A percentile compares a stretch with the other conserved stretches of the same genome.
phyloP scores from a whole-genome alignment of 352 stramenopile species.

The Globisporangium megalacanthum region DNA sequence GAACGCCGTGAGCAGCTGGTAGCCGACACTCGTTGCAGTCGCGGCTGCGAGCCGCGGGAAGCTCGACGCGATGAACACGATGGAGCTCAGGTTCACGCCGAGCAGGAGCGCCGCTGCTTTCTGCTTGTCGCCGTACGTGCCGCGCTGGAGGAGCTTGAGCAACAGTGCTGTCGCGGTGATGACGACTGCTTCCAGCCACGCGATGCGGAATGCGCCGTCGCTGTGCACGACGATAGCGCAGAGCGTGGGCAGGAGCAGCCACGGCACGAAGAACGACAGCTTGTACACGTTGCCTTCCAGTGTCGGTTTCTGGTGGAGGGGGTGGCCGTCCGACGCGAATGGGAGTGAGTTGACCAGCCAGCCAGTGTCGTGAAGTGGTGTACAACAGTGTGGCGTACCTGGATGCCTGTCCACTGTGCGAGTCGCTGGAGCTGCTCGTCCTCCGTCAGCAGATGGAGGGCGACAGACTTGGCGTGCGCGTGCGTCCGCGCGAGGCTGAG shows the following conservation, averaged over 20 bases:
- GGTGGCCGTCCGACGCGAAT: no score
- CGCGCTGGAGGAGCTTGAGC: constrained; percentile 50
- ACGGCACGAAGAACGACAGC: constrained; percentile 69
- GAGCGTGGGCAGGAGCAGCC: constrained; percentile 43
- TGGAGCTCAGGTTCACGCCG: constrained; percentile 68
- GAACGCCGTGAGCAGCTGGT: constrained; percentile 16
- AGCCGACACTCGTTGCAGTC: constrained; percentile 22
- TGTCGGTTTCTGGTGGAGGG: constrained; percentile 54
- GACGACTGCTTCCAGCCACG: constrained; percentile 29
- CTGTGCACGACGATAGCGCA: constrained; percentile 34
- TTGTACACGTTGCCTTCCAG: constrained; percentile 68
- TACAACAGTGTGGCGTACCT: no score
- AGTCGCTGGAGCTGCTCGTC: constrained; percentile 49
- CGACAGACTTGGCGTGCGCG: constrained; percentile 31
- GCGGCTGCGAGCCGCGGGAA: constrained; percentile 29
- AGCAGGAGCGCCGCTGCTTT: constrained; percentile 72
- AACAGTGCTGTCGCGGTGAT: constrained; percentile 26
- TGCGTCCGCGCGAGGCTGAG: constrained; percentile 31
- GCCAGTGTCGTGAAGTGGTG: no score
- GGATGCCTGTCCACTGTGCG: constrained; percentile 28
- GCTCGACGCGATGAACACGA: constrained; percentile 47
- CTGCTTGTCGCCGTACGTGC: constrained; percentile 67
- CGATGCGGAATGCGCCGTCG: constrained; percentile 28
- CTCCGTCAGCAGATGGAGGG: constrained; percentile 44
- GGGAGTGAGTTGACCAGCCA: no score